These are phyloP conservation scores for Dioszegia aurantiaca DNA, from an alignment of 768 basidiomycete species.

Conservation along the genomic window DNA sequence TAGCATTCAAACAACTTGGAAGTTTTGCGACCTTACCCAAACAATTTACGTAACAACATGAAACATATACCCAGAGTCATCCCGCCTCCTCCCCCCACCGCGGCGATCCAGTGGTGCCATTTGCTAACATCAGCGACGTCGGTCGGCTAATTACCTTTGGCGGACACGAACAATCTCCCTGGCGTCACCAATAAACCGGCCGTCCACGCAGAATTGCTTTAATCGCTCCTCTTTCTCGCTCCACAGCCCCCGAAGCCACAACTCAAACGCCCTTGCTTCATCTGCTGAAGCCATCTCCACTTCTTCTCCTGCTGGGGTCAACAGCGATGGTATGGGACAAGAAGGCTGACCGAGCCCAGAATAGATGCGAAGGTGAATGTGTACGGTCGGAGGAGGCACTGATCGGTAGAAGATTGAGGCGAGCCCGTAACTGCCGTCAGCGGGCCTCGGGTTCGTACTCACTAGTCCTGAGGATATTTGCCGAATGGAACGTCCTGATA, in stretches of 20 bases:
- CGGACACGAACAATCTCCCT: slow-evolving; percentile 29
- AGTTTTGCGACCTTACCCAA: not conserved
- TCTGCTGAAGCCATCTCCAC: slow-evolving; percentile 55
- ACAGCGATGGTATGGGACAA: slow-evolving; percentile 15
- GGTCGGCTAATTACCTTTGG: slow-evolving; percentile 31
- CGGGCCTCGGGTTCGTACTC: slow-evolving; percentile 6
- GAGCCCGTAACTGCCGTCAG: slow-evolving; percentile 63
- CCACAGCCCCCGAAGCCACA: slow-evolving; percentile 82
- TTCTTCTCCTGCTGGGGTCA: not conserved
- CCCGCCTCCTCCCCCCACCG: slow-evolving; percentile 37
- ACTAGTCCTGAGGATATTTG: slow-evolving; percentile 74
- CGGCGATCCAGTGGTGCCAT: slow-evolving; percentile 35
- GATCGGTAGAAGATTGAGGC: slow-evolving; percentile 80
- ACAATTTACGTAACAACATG: slow-evolving; percentile 2
- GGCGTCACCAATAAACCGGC: slow-evolving; percentile 54
- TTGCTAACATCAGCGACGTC: slow-evolving; percentile 17
- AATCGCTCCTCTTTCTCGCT: slow-evolving; percentile 76
- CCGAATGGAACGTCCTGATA: slow-evolving; percentile 84
- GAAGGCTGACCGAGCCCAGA: slow-evolving; percentile 56
- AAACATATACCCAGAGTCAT: slow-evolving; percentile 14
- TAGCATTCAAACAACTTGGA: not conserved
- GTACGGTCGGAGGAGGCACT: slow-evolving; percentile 76
- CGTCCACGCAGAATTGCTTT: slow-evolving; percentile 61
- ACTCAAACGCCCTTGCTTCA: slow-evolving; percentile 69
- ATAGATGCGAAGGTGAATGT: slow-evolving; percentile 81